These are phyloP conservation scores for Boletus huronensis DNA, from an alignment of 768 basidiomycete genomes.

Conservation along the genomic window DNA sequence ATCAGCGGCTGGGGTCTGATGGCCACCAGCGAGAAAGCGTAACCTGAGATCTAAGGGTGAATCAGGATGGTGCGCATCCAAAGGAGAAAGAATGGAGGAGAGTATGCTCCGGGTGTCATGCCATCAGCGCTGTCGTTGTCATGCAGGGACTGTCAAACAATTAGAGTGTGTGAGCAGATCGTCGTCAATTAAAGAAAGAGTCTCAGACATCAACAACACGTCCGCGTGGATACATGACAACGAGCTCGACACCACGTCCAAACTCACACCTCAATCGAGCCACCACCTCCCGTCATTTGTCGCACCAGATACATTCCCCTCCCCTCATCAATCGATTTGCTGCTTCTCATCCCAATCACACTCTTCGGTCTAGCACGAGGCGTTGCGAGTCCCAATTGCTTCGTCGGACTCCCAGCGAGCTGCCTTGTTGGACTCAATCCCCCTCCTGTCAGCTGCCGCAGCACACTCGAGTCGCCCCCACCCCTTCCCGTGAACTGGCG, in stretches of 20 bases:
- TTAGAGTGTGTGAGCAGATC: neutral
- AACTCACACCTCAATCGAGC: constrained; percentile 23
- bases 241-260: neutral
- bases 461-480: constrained; percentile 34
- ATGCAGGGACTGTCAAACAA: constrained; percentile 1
- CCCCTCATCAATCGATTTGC: constrained; percentile 64
- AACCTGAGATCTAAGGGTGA: neutral
- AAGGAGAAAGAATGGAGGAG: neutral
- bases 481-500: constrained; percentile 70
- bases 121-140: too few species aligned
- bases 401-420: constrained; percentile 64
- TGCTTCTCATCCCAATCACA: constrained; percentile 65
- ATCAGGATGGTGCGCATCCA: neutral
- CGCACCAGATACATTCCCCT: constrained; percentile 68
- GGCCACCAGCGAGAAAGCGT: constrained; percentile 3
- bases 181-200: constrained; percentile 1
- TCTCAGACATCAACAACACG: constrained; percentile 6
- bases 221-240: constrained; percentile 20
- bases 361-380: constrained; percentile 70
- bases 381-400: constrained; percentile 47
- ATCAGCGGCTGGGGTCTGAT: constrained; percentile 8
- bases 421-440: constrained; percentile 67
- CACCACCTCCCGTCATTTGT: constrained; percentile 66
- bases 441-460: constrained; percentile 64
- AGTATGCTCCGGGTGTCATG: neutral